Percentiles rank a stretch among this genome's conserved stretches.
These are phyloP conservation scores for Beverwykella pulmonaria DNA, from an alignment of 495 filamentous ascomycete species.

Conservation along the genomic window DNA sequence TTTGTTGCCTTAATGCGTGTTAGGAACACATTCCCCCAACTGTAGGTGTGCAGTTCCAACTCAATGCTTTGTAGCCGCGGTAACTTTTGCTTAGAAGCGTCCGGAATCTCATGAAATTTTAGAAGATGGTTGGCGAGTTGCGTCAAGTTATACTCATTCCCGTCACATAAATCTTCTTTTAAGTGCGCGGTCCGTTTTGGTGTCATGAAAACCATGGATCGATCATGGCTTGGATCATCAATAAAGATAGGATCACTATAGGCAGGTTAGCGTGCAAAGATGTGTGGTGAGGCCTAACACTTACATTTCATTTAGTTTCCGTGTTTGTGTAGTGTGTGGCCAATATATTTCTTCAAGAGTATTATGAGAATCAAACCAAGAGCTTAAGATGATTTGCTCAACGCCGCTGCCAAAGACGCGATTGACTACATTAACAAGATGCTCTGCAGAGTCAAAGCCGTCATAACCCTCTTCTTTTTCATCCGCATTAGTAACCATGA, in stretches of 20 bases:
- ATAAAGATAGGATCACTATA: not conserved
- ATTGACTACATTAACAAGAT: too few relatives aligned
- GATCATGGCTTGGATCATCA: not conserved
- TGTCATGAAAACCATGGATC: not conserved
- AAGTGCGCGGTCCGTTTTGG: not conserved
- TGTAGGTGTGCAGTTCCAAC: not conserved
- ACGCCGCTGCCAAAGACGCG: too few relatives aligned
- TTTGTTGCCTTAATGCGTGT: not conserved
- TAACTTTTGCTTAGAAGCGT: not conserved
- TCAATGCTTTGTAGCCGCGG: not conserved
- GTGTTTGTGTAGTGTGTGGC: not conserved
- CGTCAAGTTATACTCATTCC: not conserved
- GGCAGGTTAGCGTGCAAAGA: not conserved
- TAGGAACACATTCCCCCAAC: not conserved
- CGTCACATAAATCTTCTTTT: not conserved
- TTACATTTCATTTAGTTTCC: not conserved
- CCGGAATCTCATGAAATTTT: not conserved
- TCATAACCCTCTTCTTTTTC: not conserved
- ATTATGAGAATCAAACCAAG: not conserved
- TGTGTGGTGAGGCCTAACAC: not conserved
- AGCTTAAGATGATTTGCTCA: slow-evolving; percentile 5
- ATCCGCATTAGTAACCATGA: not conserved
- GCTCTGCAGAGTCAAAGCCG: not conserved
- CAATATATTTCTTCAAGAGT: not conserved
- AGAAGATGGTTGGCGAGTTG: not conserved